These are phyloP conservation scores for Leccinum ponderosum DNA, from an alignment of 1,284 basidiomycete genomes.

Conservation along the genomic window DNA sequence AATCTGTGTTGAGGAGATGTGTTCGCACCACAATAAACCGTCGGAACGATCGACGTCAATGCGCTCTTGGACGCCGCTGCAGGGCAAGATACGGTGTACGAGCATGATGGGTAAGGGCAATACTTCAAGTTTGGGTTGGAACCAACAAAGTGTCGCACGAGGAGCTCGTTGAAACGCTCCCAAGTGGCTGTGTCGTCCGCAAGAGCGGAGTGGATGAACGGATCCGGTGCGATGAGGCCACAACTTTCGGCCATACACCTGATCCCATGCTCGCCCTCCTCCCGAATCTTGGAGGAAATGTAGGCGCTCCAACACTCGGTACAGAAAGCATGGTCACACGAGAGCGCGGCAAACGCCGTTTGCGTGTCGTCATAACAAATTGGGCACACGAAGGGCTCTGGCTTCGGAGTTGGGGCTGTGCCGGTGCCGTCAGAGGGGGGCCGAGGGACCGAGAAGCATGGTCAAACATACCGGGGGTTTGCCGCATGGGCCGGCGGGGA, in stretches of 20 bases:
- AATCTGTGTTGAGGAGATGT: constrained; percentile 63
- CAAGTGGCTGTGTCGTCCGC: constrained; percentile 49
- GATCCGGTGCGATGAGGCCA: constrained; percentile 70
- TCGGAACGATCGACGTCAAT: constrained; percentile 83
- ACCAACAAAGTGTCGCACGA: constrained; percentile 89
- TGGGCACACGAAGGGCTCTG: constrained; percentile 75
- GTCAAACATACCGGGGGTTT: constrained; percentile 23
- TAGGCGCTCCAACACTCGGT: constrained; percentile 88
- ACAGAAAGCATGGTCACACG: constrained; percentile 86
- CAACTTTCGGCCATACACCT: constrained; percentile 96
- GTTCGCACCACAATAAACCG: constrained; percentile 76
- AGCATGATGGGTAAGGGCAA: constrained; percentile 87
- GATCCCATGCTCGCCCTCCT: constrained; percentile 87
- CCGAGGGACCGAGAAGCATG: background rate
- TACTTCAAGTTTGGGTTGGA: constrained; percentile 86
- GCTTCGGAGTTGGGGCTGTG: constrained; percentile 29
- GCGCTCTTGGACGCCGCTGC: constrained; percentile 71
- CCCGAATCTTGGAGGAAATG: constrained; percentile 81
- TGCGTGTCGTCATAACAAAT: constrained; percentile 88
- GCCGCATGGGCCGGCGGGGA: constrained; percentile 45
- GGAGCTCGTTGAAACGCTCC: constrained; percentile 80
- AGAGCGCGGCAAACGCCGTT: constrained; percentile 61
- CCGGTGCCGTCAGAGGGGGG: constrained; percentile 3
- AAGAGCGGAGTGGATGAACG: constrained; percentile 46
- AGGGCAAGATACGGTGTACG: constrained; percentile 88